Conservation (phyloP, 2,329 filamentous ascomycete species). For the Colletotrichum euphorbiae region DNA sequence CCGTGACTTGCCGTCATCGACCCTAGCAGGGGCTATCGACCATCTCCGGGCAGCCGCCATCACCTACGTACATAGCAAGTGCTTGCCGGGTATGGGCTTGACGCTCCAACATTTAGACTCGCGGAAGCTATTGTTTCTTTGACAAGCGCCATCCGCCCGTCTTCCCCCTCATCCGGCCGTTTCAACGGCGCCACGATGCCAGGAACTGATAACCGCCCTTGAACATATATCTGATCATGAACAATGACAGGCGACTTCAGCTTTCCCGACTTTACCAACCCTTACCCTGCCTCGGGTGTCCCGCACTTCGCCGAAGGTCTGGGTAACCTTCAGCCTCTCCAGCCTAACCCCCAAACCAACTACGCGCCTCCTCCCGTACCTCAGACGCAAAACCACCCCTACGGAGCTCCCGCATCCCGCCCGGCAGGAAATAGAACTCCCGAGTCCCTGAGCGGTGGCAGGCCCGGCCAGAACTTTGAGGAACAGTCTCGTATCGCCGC, state of each 20-base stretch:
- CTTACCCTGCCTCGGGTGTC: slow-evolving; percentile 51
- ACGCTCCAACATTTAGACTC: slow-evolving; percentile 32
- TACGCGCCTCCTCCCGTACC: slow-evolving; percentile 54
- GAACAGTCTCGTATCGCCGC: slow-evolving; percentile 79
- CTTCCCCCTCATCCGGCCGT: slow-evolving; percentile 30
- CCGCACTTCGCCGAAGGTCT: slow-evolving; percentile 55
- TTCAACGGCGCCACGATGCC: slow-evolving; percentile 39
- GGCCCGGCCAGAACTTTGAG: slow-evolving; percentile 69
- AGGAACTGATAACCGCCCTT: slow-evolving; percentile 39
- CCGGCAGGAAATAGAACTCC: slow-evolving; percentile 60
- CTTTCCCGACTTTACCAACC: slow-evolving; percentile 65
- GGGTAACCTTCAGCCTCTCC: slow-evolving; percentile 60
- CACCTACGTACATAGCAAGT: slow-evolving; percentile 36
- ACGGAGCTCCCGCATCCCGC: slow-evolving; percentile 42
- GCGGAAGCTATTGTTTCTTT: slow-evolving; percentile 29
- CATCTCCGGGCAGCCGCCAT: slow-evolving; percentile 37
- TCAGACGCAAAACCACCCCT: slow-evolving; percentile 49
- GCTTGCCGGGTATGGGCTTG: slow-evolving; percentile 27
- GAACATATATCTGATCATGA: slow-evolving; percentile 42
- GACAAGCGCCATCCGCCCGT: slow-evolving; percentile 30
- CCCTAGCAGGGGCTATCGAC: slow-evolving; percentile 39
- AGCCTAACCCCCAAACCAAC: slow-evolving; percentile 61
- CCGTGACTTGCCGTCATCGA: slow-evolving; percentile 61
- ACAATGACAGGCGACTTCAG: slow-evolving; percentile 69
- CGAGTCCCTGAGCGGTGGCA: slow-evolving; percentile 51